Evolutionary conservation across 169 alveolate species (phyloP), one percentile per base, ranked within the genome.

Genomic region (Cryptosporidium meleagridis): DNA sequence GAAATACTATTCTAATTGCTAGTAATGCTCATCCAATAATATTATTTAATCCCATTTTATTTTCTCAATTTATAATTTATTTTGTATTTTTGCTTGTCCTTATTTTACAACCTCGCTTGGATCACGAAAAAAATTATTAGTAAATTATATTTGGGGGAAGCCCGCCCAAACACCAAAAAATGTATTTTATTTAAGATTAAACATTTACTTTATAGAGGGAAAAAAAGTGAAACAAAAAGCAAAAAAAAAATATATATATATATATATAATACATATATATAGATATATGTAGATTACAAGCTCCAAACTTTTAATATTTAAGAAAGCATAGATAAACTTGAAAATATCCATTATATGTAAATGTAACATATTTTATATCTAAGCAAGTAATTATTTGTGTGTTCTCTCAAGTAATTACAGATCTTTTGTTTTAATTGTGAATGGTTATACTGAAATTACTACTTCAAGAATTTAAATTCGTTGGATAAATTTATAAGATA

Each of bases 101-200:
- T 14, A 48, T 48, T 48, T 48, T 48, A 14, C 48, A 41, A 41
- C 21, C 55, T 48, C 55, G 23, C 21, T 48, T 14, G 8, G 55
- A 48, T 48, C 55, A 48, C 8, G 55, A 48, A 48, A 48, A 48
- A 48, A 48, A 41, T 2, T 48, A 14, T 48, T 48, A 48, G 14
- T 48, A 14, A 14, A 48, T 48, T 48, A 48, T 48, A 48, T 48
- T 48, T 48, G 23, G 55, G 18, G 55, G 3, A 1, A 48, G 55
- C 55, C 55, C 55, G 55, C 55, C 55, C 55, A 48, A 48, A 48
- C 21, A 48, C 55, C 48, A 14, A 59, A 59, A 59, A 59, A 59
- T 59, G 21, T 31, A 26, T 26, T 55, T 55, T 59, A 31, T 31
- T 31, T 31, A 59, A 59, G 23, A 26, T 26, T 21, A 6, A 12